A percentile compares a stretch with the other conserved stretches of the same genome.
Conservation (phyloP, 2,329 filamentous ascomycete species). For the Trichophyton verrucosum region DNA sequence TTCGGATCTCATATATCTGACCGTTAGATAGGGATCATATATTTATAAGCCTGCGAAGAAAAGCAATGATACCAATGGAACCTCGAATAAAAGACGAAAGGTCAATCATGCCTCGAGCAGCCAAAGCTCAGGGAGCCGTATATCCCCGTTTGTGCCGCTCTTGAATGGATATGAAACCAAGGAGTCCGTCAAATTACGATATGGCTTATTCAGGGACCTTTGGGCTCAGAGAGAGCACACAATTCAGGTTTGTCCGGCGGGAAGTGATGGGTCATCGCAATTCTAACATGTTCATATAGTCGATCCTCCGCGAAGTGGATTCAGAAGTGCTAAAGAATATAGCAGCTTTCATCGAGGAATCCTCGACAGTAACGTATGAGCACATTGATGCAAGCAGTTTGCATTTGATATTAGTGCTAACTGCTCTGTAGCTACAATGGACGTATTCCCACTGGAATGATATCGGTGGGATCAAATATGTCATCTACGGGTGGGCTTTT, state of each 20-base stretch:
- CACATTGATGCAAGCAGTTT: not conserved
- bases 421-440: slow-evolving; percentile 23
- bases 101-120: slow-evolving; percentile 28
- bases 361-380: slow-evolving; percentile 27
- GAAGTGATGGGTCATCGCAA: not conserved
- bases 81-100: slow-evolving; percentile 43
- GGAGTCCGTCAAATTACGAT: slow-evolving; percentile 24
- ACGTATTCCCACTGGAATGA: slow-evolving; percentile 31
- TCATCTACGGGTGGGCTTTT: slow-evolving; percentile 30
- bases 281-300: slow-evolving; percentile 7
- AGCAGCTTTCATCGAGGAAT: slow-evolving; percentile 25
- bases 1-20: not conserved
- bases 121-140: slow-evolving; percentile 12
- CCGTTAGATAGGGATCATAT: slow-evolving; percentile 43
- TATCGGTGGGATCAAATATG: slow-evolving; percentile 34
- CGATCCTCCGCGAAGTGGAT: slow-evolving; percentile 29
- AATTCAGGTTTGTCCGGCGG: slow-evolving; percentile 24
- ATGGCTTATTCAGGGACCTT: slow-evolving; percentile 27
- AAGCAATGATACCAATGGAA: slow-evolving; percentile 32
- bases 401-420: slow-evolving; percentile 8
- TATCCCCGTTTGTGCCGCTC: slow-evolving; percentile 27
- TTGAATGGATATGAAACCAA: slow-evolving; percentile 28
- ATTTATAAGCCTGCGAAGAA: slow-evolving; percentile 45
- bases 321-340: slow-evolving; percentile 28
- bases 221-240: slow-evolving; percentile 30